Conservation (phyloP, 257 asterid species). For the Hygrophila difformis region DNA sequence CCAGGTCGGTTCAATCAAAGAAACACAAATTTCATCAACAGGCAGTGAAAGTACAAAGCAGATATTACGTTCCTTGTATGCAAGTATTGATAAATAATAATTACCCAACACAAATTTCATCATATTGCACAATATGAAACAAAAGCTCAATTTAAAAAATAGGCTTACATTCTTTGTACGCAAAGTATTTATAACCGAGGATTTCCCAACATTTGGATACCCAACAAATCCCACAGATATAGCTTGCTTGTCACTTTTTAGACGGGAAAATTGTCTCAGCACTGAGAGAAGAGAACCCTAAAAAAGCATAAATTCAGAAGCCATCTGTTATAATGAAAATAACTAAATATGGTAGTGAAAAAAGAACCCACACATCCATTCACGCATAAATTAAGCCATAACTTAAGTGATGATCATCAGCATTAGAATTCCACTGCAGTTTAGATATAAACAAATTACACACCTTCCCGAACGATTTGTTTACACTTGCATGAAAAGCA, state of each 20-base stretch:
- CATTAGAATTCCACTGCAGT: conserved; percentile 6
- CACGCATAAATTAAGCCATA: conserved; percentile 1
- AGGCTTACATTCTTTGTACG: conserved; percentile 80
- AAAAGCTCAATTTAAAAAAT: too few relatives aligned
- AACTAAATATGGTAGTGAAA: too few relatives aligned
- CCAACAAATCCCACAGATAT: conserved; percentile 97
- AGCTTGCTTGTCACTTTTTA: conserved; percentile 92
- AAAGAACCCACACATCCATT: too few relatives aligned
- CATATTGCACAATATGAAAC: too few relatives aligned
- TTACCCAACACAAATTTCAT: too few relatives aligned
- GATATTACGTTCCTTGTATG: too few relatives aligned
- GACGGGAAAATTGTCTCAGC: conserved; percentile 79
- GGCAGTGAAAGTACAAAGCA: too few relatives aligned
- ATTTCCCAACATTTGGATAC: conserved; percentile 96
- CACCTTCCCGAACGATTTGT: conserved; percentile 97
- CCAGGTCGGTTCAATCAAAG: too few relatives aligned
- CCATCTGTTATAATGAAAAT: background rate
- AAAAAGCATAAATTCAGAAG: conserved; percentile 1
- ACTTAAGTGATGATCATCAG: background rate
- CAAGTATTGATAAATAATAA: too few relatives aligned
- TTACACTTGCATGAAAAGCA: conserved; percentile 94
- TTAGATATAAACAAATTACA: background rate
- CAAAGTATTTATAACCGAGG: conserved; percentile 94
- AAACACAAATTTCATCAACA: too few relatives aligned
- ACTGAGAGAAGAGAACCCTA: conserved; percentile 90